Evolutionary conservation across 2,329 filamentous ascomycete species (phyloP).

Genomic region (Teratosphaeria epicoccoides): DNA sequence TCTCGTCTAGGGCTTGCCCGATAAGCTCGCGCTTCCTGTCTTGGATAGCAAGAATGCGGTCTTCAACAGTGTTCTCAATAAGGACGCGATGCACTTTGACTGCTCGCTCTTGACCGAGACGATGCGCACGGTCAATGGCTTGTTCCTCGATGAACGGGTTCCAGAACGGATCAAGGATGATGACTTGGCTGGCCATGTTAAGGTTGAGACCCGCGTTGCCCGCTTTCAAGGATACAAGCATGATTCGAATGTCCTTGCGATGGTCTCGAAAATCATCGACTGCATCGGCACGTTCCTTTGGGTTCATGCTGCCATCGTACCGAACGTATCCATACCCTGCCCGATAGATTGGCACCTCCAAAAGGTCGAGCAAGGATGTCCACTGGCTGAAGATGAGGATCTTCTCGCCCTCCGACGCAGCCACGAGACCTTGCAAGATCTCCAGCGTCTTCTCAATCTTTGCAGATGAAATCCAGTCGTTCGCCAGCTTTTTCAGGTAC

Average conservation of each 20-base stretch:
- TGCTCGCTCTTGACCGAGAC: constrained; percentile 65
- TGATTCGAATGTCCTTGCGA: constrained; percentile 48
- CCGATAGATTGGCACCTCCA: constrained; percentile 60
- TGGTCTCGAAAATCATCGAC: constrained; percentile 58
- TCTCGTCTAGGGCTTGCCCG: constrained; percentile 68
- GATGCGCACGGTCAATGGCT: constrained; percentile 79
- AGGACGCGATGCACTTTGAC: constrained; percentile 75
- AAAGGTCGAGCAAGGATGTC: constrained; percentile 65
- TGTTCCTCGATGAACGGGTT: constrained; percentile 90
- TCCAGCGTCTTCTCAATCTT: constrained; percentile 63
- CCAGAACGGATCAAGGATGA: constrained; percentile 90
- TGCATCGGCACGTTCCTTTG: constrained; percentile 54
- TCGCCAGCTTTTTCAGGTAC: constrained; percentile 59
- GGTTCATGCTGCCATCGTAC: constrained; percentile 67
- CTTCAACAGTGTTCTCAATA: constrained; percentile 70
- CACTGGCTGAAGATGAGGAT: constrained; percentile 76
- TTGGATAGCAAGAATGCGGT: constrained; percentile 71
- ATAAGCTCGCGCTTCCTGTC: constrained; percentile 68
- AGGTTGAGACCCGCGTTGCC: constrained; percentile 82
- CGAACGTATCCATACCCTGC: constrained; percentile 51
- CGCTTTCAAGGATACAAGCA: constrained; percentile 69
- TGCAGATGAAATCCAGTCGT: constrained; percentile 61
- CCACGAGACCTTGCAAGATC: constrained; percentile 45
- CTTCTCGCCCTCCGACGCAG: constrained; percentile 51
- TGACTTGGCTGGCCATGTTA: constrained; percentile 69